Percentiles rank a stretch among this genome's conserved stretches.
Evolutionary conservation across 495 filamentous ascomycete genomes (phyloP).

Genomic region (Aspergillus panamensis): DNA sequence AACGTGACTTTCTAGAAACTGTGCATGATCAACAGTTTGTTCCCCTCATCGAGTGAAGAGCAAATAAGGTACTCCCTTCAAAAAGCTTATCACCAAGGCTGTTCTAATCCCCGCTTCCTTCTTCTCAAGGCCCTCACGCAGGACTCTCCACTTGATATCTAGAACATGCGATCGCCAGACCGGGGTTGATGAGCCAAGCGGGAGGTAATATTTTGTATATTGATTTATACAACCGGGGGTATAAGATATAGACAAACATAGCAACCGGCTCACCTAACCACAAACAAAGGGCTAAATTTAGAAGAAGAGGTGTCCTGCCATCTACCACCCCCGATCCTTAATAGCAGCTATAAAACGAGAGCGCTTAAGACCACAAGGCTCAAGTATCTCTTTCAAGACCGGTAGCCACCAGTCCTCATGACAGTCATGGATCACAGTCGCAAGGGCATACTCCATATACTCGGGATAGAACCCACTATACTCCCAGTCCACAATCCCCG

Average conservation of each 20-base stretch:
- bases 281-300: not conserved
- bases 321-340: constrained; percentile 15
- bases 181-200: no score
- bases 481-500: constrained; percentile 57
- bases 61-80: not conserved
- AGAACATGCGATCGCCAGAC: not conserved
- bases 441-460: constrained; percentile 18
- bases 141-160: not conserved
- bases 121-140: not conserved
- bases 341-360: constrained; percentile 6
- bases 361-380: constrained; percentile 12
- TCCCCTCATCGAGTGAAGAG: not conserved
- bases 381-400: constrained; percentile 16
- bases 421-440: constrained; percentile 9
- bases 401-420: constrained; percentile 17
- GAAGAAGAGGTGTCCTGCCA: not conserved
- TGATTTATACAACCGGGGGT: no score
- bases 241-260: not conserved
- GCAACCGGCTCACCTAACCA: not conserved
- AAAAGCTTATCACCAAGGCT: not conserved
- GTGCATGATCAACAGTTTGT: not conserved
- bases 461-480: constrained; percentile 19
- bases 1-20: not conserved
- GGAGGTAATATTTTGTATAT: no score
- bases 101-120: not conserved